Evolutionary conservation across 1,284 basidiomycete species (phyloP).

Genomic region (Pyrrhoderma lamaoense): DNA sequence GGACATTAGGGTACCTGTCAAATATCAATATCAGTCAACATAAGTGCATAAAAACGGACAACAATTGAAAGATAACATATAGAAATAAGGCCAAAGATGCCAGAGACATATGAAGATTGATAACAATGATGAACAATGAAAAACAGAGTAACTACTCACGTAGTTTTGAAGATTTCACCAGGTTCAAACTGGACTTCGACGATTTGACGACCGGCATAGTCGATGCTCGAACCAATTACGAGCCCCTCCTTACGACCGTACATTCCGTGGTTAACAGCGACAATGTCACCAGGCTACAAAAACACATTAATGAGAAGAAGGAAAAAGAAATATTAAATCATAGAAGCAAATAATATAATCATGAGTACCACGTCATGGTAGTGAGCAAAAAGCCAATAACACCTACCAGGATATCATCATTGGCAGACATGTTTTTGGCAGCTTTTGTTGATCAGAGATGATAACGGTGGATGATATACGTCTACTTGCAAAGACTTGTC

Average conservation of each 20-base stretch:
- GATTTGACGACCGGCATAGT: slow-evolving; percentile 65
- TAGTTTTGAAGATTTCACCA: slow-evolving; percentile 58
- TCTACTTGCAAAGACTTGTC: no score
- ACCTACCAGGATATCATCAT: slow-evolving; percentile 6
- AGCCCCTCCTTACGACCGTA: slow-evolving; percentile 65
- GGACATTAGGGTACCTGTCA: slow-evolving; percentile 36
- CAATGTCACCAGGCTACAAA: slow-evolving; percentile 65
- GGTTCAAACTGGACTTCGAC: slow-evolving; percentile 71
- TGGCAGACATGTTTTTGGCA: slow-evolving; percentile 18
- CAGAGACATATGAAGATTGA: no score
- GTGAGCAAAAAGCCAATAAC: no score
- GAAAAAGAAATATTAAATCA: background rate
- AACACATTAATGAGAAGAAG: slow-evolving; percentile 1
- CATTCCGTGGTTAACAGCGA: slow-evolving; percentile 58
- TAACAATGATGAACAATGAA: background rate
- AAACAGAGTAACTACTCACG: slow-evolving; percentile 19
- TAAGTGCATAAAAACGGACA: background rate
- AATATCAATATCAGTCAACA: no score
- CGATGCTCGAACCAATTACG: slow-evolving; percentile 64
- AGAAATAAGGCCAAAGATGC: no score
- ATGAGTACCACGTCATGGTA: no score
- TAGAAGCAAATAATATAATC: no score
- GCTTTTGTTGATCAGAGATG: slow-evolving; percentile 1
- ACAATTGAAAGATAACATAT: background rate
- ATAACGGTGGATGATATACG: no score